A percentile compares a stretch with the other conserved stretches of the same genome.
Evolutionary conservation across 495 filamentous ascomycete genomes (phyloP).

Genomic region (Extremus antarcticus): DNA sequence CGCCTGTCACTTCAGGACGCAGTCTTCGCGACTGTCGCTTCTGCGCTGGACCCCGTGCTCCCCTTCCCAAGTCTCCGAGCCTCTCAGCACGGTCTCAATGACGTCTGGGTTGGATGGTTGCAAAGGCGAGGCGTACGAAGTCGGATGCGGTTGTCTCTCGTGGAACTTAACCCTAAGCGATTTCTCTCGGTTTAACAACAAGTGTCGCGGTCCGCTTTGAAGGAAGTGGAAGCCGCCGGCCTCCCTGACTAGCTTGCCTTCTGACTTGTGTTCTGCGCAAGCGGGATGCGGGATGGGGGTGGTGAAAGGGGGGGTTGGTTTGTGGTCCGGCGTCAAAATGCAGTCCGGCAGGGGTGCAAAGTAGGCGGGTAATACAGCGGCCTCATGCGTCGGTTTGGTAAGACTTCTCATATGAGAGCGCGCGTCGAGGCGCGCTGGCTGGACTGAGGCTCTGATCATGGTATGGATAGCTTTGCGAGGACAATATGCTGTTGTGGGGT

Average conservation of each 20-base stretch:
- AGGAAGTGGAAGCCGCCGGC: slow-evolving; percentile 8
- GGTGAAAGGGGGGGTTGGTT: slow-evolving; percentile 16
- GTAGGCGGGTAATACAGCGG: slow-evolving; percentile 10
- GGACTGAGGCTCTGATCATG: slow-evolving; percentile 31
- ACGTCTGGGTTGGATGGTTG: slow-evolving; percentile 3
- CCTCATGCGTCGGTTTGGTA: slow-evolving; percentile 31
- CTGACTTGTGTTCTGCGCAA: too few species aligned
- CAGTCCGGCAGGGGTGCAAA: neutral
- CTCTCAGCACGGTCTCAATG: slow-evolving; percentile 6
- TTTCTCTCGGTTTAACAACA: neutral
- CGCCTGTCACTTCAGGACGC: neutral
- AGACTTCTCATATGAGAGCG: slow-evolving; percentile 23
- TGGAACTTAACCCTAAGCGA: slow-evolving; percentile 23
- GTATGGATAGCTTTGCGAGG: slow-evolving; percentile 24
- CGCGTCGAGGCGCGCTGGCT: slow-evolving; percentile 27
- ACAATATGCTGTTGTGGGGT: slow-evolving; percentile 9
- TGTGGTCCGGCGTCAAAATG: slow-evolving; percentile 14
- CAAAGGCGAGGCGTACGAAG: neutral
- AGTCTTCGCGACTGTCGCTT: slow-evolving; percentile 3
- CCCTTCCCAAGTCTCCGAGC: neutral
- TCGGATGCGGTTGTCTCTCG: slow-evolving; percentile 3
- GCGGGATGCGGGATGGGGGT: too few species aligned
- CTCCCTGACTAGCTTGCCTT: slow-evolving; percentile 11
- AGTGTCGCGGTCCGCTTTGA: neutral
- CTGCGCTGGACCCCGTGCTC: neutral